Base-by-base conservation (phyloP, 2,329 filamentous ascomycete genomes). In the Aureobasidium sp. region DNA sequence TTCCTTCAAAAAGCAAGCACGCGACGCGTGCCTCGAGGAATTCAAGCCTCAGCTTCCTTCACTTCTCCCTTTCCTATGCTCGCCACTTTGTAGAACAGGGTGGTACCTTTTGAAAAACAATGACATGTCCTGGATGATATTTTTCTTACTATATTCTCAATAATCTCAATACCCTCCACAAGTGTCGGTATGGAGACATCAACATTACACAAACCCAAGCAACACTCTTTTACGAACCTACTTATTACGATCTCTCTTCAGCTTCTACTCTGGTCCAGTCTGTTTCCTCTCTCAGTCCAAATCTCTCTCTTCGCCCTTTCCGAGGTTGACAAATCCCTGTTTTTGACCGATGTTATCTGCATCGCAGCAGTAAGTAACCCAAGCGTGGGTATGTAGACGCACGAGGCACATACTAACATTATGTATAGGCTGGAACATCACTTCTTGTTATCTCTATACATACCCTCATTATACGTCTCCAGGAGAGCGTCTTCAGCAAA, bases 1-100 rank as follows among this genome's bases (percentile, higher is more conserved):
- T 10, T 29, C 13, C n/a, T 57, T 57, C 53, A 57, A 57, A 57
- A 57, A 57, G 53, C 54, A 58, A 48, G 54, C 54, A 58, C 54
- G 54, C 41, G 54, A 48, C 54, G 54, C 42, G 54, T 48, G 21
- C 54, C 51, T 58, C 11, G 54, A 58, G 42, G 54, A 48, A 58
- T 47, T 29, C 54, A 47, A 47, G 54, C 54, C 42, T 30, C 54
- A 32, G 47, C 30, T 49, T 49, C 47, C 47, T 34, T 57, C 30
- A 13, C 44, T 34, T 29, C 54, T 58, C 54, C 54, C 41, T 58
- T 30, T 58, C 42, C 32, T 14, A n/a, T n/a, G 54, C 32, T 42
- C 54, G 42, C 54, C 54, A 48, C 42, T 37, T 58, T 39, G 13
- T 48, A 37, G 41, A 58, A n/a, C 32, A 58, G 32, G 54, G 30